Evolutionary conservation across 352 stramenopile genomes (phyloP).

Genomic region (Discostella stelligera): DNA sequence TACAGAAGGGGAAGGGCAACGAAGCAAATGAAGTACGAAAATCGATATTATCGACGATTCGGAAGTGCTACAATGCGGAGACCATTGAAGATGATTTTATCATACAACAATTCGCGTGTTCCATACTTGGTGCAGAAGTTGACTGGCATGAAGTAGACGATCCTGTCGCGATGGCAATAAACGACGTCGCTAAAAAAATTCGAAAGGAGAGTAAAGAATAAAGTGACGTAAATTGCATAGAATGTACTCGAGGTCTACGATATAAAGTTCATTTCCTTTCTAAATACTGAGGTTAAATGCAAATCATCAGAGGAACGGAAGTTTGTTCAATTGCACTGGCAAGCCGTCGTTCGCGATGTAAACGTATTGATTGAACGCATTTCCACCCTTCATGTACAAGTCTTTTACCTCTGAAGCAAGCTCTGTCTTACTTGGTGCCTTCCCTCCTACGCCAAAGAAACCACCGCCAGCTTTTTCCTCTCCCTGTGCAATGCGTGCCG

Average conservation of each 20-base stretch:
- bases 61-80: not conserved
- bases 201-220: not conserved
- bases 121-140: slow-evolving; percentile 18
- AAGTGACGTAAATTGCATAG: not conserved
- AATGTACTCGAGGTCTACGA: too few relatives aligned
- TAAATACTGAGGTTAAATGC: not conserved
- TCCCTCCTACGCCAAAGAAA: slow-evolving; percentile 71
- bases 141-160: slow-evolving; percentile 15
- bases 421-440: slow-evolving; percentile 54
- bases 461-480: slow-evolving; percentile 65
- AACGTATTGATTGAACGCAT: slow-evolving; percentile 72
- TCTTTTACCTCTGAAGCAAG: slow-evolving; percentile 61
- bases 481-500: slow-evolving; percentile 56
- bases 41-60: slow-evolving; percentile 42
- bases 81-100: slow-evolving; percentile 21
- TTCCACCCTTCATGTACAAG: slow-evolving; percentile 72
- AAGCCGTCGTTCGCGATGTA: slow-evolving; percentile 72
- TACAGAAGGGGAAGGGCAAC: slow-evolving; percentile 50
- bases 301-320: slow-evolving; percentile 61
- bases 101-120: slow-evolving; percentile 26
- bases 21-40: slow-evolving; percentile 62
- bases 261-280: not conserved
- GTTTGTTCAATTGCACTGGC: slow-evolving; percentile 61
- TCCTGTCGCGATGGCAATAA: slow-evolving; percentile 22
- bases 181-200: slow-evolving; percentile 30